Evolutionary conservation across 257 asterid genomes (phyloP), one percentile per base, ranked within the genome.

Genomic region (Eucommia ulmoides): DNA sequence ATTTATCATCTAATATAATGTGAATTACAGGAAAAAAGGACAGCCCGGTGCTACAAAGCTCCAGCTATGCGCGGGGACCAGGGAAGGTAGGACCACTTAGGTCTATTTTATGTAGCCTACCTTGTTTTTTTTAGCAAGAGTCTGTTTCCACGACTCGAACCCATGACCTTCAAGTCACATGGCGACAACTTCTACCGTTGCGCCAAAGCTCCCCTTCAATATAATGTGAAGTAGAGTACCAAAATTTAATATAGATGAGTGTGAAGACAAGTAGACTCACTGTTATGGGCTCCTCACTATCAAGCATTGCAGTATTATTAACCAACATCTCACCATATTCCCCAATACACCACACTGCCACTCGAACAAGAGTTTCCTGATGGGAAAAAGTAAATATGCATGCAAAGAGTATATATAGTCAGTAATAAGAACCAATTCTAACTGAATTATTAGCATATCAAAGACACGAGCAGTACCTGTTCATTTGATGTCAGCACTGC

Each of bases 261-360:
- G 23, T 17, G 38, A 22, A 29, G 50, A 56, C 58, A 45, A 63
- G 56, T 45, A 59, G 65, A 91, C 97, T 75, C 65, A 91, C 99
- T 24, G 80, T 81, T 54, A 79, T 65, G 45, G 81, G 87, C 51
- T 81, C 94, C 75, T 91, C 99, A 22, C 60, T 52, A 63, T 72
- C 82, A 64, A 83, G 93, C 77, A 84, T 63, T 62, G 82, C 97
- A 46, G 72, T 60, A 56, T 77, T 81, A 62, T 64, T 53, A 51
- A 86, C 80, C 73, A 91, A 71, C 84, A 91, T 61, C 52, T 91
- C 99, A 33, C 97, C 99, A 66, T 83, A 91, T 76, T 91, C 99
- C 60, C 99, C 99, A 35, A 91, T 74, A 76, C 97, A 91, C 99
- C 99, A 91, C 58, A 91, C 89, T 21, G 89, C 89, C 75, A 91